phyloP scores from a whole-genome alignment of 2,329 filamentous ascomycete genomes.

The Cladophialophora immunda region DNA sequence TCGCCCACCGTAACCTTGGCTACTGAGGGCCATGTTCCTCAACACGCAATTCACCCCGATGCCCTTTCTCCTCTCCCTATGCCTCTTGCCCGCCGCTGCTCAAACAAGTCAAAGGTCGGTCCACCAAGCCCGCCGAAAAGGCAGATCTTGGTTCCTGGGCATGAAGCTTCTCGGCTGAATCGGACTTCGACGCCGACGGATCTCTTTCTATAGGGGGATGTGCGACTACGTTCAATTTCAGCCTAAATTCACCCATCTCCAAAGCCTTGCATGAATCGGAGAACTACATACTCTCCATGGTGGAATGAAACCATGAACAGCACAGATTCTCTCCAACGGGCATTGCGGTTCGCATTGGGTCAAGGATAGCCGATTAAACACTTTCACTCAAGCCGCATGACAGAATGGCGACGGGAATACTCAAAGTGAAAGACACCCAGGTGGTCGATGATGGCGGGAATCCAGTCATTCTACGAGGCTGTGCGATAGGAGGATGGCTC shows the following conservation, averaged over 20 bases:
- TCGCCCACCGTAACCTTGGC: slow-evolving; percentile 2
- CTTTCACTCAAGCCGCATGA: not conserved
- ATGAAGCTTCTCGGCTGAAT: slow-evolving; percentile 1
- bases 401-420: slow-evolving; percentile 44
- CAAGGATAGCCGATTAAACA: not conserved
- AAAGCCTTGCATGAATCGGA: slow-evolving; percentile 4
- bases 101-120: slow-evolving; percentile 2
- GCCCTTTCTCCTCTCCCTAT: not conserved
- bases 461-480: slow-evolving; percentile 58
- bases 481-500: slow-evolving; percentile 55
- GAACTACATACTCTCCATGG: not conserved
- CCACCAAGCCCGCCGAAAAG: not conserved
- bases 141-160: not conserved
- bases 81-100: not conserved
- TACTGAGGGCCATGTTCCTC: not conserved
- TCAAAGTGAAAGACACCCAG: slow-evolving; percentile 53
- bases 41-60: not conserved
- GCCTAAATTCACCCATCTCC: not conserved
- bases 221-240: not conserved
- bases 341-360: not conserved
- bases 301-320: not conserved
- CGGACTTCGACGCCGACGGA: slow-evolving; percentile 11
- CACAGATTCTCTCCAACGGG: not conserved
- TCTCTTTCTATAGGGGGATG: not conserved
- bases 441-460: slow-evolving; percentile 58